Conservation (phyloP, 306 rosid genomes). For the Lupinus albus region DNA sequence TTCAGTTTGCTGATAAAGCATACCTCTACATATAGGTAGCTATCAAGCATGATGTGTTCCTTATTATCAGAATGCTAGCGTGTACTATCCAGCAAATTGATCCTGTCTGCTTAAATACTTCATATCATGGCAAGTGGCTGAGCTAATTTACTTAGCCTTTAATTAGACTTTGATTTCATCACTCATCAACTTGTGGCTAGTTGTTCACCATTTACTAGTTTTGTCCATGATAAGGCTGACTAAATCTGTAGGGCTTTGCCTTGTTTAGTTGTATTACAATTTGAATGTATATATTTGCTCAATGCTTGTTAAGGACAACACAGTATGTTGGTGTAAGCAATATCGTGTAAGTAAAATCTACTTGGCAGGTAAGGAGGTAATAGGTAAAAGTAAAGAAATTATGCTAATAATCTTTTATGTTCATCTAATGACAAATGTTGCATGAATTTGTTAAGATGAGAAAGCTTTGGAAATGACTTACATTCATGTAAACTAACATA, state of each 20-base stretch:
- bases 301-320: constrained; percentile 19
- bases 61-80: constrained; percentile 10
- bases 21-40: too few species aligned
- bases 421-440: constrained; percentile 1
- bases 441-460: constrained; percentile 15
- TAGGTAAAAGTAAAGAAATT: not conserved
- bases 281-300: constrained; percentile 8
- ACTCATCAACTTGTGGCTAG: not conserved
- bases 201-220: not conserved
- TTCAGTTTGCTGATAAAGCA: constrained; percentile 29
- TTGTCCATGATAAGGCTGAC: constrained; percentile 25
- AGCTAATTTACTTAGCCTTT: not conserved
- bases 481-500: constrained; percentile 15
- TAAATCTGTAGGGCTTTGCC: constrained; percentile 18
- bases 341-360: constrained; percentile 28
- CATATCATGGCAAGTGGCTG: not conserved
- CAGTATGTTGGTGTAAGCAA: not conserved
- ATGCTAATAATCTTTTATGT: constrained; percentile 1
- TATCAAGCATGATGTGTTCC: constrained; percentile 11
- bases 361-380: not conserved
- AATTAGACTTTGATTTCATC: not conserved
- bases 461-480: constrained; percentile 5
- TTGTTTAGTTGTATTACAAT: constrained; percentile 15
- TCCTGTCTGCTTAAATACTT: constrained; percentile 26
- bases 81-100: not conserved